These are phyloP conservation scores for Leccinum arenicola DNA, from an alignment of 768 basidiomycete species.

Conservation along the genomic window DNA sequence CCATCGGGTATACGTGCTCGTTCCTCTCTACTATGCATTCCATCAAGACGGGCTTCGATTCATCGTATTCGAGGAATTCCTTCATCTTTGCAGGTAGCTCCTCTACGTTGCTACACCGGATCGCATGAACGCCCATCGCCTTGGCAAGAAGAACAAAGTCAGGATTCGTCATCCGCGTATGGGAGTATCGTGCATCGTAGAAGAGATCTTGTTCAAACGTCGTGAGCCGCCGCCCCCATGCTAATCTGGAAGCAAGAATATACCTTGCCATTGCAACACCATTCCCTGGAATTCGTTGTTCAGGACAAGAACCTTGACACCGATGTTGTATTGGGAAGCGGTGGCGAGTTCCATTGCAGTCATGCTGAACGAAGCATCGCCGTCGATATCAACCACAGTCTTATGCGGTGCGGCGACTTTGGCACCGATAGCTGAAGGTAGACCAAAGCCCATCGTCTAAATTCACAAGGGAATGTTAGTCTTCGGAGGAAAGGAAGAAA, in stretches of 20 bases:
- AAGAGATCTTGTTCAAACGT: conserved; percentile 68
- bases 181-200: conserved; percentile 95
- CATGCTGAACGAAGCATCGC: conserved; percentile 99
- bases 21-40: conserved; percentile 84
- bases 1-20: conserved; percentile 93
- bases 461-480: background rate
- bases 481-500: background rate
- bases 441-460: conserved; percentile 97
- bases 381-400: conserved; percentile 93
- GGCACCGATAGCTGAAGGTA: conserved; percentile 92
- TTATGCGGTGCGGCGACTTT: conserved; percentile 95
- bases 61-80: conserved; percentile 96
- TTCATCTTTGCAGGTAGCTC: conserved; percentile 96
- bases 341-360: conserved; percentile 99
- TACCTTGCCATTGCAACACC: conserved; percentile 99
- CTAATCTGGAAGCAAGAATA: conserved; percentile 14
- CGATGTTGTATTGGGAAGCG: conserved; percentile 86
- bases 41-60: conserved; percentile 80
- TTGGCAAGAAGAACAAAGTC: conserved; percentile 89
- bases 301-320: conserved; percentile 89
- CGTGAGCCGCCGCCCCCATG: background rate
- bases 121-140: conserved; percentile 90
- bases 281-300: conserved; percentile 99
- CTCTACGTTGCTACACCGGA: conserved; percentile 63
- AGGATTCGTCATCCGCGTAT: conserved; percentile 94